phyloP scores from a whole-genome alignment of 1,139 yeast species.

The Lodderomyces margitis region DNA sequence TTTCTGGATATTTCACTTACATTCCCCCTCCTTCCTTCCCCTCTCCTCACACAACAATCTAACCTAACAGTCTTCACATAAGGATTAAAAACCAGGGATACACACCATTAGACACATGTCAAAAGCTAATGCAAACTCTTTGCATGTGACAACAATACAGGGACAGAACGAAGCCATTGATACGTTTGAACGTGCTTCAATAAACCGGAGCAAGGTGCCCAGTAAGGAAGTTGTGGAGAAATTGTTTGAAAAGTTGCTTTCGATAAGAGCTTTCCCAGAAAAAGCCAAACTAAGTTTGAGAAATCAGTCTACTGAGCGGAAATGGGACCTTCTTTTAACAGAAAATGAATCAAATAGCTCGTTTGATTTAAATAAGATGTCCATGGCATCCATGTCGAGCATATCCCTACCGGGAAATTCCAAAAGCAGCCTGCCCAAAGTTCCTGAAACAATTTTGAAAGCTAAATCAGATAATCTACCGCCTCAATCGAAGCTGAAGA shows the following conservation, averaged over 20 bases:
- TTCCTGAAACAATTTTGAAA: background rate
- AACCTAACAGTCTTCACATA: no score
- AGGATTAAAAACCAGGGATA: background rate
- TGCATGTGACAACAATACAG: constrained; percentile 13
- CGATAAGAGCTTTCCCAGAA: constrained; percentile 39
- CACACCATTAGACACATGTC: background rate
- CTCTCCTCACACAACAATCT: no score
- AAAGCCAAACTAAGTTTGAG: constrained; percentile 31
- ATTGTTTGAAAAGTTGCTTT: constrained; percentile 38
- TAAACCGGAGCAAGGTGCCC: constrained; percentile 36
- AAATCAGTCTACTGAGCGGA: constrained; percentile 35
- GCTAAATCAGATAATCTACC: background rate
- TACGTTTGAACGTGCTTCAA: constrained; percentile 33
- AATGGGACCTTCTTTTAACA: constrained; percentile 46
- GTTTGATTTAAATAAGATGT: constrained; percentile 29
- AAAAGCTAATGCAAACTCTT: constrained; percentile 9
- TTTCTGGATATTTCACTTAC: background rate
- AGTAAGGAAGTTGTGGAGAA: constrained; percentile 34
- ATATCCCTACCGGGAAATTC: background rate
- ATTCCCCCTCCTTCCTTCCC: no score
- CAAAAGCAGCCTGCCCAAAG: background rate
- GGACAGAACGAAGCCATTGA: constrained; percentile 23
- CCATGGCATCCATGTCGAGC: background rate
- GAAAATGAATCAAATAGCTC: constrained; percentile 40
- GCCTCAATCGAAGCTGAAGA: constrained; percentile 1